These are phyloP conservation scores for Diatrype stigma DNA, from an alignment of 2,329 filamentous ascomycete genomes.

Conservation along the genomic window DNA sequence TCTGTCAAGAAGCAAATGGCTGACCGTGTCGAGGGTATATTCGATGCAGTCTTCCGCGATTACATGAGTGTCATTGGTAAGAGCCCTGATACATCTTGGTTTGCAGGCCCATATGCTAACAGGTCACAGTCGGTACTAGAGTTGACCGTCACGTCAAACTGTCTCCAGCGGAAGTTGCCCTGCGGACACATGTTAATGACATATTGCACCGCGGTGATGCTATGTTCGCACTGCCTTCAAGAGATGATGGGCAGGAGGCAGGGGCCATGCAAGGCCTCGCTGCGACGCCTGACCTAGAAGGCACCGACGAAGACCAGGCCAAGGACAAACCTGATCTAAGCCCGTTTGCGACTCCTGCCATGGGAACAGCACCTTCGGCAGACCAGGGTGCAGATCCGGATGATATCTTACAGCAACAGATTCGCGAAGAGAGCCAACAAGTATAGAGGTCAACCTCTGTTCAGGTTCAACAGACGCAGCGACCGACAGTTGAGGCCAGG, in stretches of 20 bases:
- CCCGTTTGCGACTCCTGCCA: background rate
- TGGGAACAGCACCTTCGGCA: background rate
- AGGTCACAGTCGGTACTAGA: slow-evolving; percentile 12
- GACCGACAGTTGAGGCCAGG: too few relatives aligned
- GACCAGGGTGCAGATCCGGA: background rate
- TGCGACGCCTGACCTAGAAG: background rate
- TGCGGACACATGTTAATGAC: slow-evolving; percentile 9
- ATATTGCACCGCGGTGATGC: background rate
- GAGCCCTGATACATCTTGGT: background rate
- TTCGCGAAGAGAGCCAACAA: background rate
- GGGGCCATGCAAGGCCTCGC: background rate
- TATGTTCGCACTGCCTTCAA: background rate
- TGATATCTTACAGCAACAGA: background rate
- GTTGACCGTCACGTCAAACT: slow-evolving; percentile 6
- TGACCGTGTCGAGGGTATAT: slow-evolving; percentile 8
- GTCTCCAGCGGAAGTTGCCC: slow-evolving; percentile 9
- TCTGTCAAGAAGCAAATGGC: slow-evolving; percentile 8
- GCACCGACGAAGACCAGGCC: background rate
- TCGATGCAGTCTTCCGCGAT: slow-evolving; percentile 8
- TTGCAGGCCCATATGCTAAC: slow-evolving; percentile 6
- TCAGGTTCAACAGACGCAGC: too few relatives aligned
- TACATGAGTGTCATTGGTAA: slow-evolving; percentile 21
- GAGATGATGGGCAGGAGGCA: background rate
- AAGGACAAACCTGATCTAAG: background rate
- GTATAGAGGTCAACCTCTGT: too few relatives aligned